Percentiles rank a stretch among this genome's conserved stretches.
Evolutionary conservation across 306 rosid species (phyloP).

Genomic region (Gillenia trifoliata): DNA sequence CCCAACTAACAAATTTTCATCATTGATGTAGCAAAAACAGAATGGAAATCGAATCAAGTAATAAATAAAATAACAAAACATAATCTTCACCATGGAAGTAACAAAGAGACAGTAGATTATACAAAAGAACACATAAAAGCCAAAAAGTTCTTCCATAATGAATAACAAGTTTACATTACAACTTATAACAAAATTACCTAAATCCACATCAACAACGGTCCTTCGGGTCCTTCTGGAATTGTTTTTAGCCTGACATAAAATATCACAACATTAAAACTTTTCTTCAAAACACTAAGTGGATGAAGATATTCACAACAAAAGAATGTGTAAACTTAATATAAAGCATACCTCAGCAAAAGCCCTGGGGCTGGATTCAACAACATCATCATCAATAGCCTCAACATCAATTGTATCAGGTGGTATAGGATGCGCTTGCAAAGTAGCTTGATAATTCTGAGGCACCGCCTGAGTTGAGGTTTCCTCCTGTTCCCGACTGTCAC

Average conservation of each 20-base stretch:
- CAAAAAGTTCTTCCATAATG: not conserved
- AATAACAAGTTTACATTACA: not conserved
- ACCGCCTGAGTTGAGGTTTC: conserved; percentile 33
- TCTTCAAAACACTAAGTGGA: not conserved
- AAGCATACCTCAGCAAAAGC: conserved; percentile 77
- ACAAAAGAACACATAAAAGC: not conserved
- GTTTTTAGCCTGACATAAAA: conserved; percentile 62
- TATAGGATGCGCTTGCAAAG: conserved; percentile 18
- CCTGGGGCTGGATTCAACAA: conserved; percentile 60
- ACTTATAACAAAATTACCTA: conserved; percentile 47
- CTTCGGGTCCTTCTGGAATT: conserved; percentile 70
- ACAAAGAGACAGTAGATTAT: not conserved
- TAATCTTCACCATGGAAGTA: not conserved
- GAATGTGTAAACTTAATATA: not conserved
- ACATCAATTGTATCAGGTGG: conserved; percentile 58
- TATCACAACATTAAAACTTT: not conserved
- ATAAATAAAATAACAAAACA: not conserved
- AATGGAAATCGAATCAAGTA: not conserved
- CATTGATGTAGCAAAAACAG: not conserved
- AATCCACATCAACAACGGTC: conserved; percentile 68
- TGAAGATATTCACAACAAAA: conserved; percentile 1
- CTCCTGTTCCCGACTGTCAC: conserved; percentile 36
- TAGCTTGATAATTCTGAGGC: conserved; percentile 18
- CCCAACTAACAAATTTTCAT: not conserved
- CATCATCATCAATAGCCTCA: conserved; percentile 90